Evolutionary conservation across 2,329 filamentous ascomycete species (phyloP), one percentile per base, ranked within the genome.

Genomic region (Cytospora piceicola): DNA sequence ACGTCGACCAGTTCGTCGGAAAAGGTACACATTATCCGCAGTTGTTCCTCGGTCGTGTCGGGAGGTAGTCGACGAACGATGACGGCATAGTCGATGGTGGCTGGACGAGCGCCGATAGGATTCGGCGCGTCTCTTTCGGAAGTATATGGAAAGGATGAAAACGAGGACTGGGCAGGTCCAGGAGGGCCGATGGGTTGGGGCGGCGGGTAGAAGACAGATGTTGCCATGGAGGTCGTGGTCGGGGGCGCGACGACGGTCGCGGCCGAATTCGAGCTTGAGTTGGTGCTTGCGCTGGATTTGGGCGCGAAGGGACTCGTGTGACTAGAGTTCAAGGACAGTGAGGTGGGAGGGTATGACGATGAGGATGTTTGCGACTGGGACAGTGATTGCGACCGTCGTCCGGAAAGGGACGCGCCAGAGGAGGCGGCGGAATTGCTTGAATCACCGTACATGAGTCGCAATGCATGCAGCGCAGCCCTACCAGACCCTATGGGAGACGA

Each of bases 1-100:
- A 84, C 78, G 54, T 80, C 78, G 46, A 80, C 73, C 15, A 87
- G 76, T 46, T 88, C 85, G 70, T 87, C 80, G 60, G 83, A 85
- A 76, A 85, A 88, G 52, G 86, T 78, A 39, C 86, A 78, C 85
- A 88, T 88, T 34, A 85, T 74, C 56, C 82, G 79, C 60, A 89
- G 71, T 29, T 80, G 80, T 59, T 87, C 81, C 59, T 86, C 82
- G 1, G 82, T 82, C 3, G 82, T 85, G 70, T 83, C 82, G 58
- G 78, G 68, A 1, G 86, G 85, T 15, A 89, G 78, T 68, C 81
- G 80, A 61, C 83, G 83, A 67, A 88, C 84, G 56, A 86, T 73
- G 42, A 87, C 77, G 27, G 80, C 72, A 70, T 78, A 74, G 29
- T 59, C 51, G 46, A 49, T 24, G 14, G 22, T 22, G 56, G 57